A percentile compares a stretch with the other conserved stretches of the same genome.
phyloP scores from a whole-genome alignment of 768 basidiomycete genomes.

The Hysterangium stoloniferum region DNA sequence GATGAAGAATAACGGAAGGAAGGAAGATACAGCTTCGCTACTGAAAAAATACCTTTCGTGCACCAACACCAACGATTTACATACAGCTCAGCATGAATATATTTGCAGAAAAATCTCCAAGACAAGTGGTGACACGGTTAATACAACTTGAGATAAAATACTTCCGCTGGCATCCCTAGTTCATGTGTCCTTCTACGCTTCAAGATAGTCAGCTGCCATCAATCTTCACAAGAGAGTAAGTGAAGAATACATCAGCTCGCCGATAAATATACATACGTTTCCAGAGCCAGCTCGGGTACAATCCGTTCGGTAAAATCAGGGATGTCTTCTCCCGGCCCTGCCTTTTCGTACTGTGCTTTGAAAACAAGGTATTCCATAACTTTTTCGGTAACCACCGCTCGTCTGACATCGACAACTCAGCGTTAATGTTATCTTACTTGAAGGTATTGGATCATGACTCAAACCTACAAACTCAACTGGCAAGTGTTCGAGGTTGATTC shows the following conservation, averaged over 20 bases:
- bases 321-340: slow-evolving; percentile 65
- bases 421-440: slow-evolving; percentile 1
- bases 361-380: slow-evolving; percentile 85
- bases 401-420: slow-evolving; percentile 29
- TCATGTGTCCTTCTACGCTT: too few relatives aligned
- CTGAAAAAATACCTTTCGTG: too few relatives aligned
- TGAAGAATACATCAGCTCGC: background rate
- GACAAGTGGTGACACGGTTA: background rate
- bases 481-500: slow-evolving; percentile 70
- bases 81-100: too few relatives aligned
- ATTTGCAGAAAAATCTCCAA: too few relatives aligned
- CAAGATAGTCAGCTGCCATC: slow-evolving; percentile 29
- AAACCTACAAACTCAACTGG: slow-evolving; percentile 30
- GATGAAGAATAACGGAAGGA: too few relatives aligned
- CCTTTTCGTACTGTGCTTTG: slow-evolving; percentile 71
- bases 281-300: slow-evolving; percentile 79
- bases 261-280: slow-evolving; percentile 54
- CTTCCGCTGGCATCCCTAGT: too few relatives aligned
- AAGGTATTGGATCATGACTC: background rate
- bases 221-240: slow-evolving; percentile 15
- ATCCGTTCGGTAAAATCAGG: slow-evolving; percentile 83
- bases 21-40: too few relatives aligned
- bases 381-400: slow-evolving; percentile 67
- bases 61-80: too few relatives aligned
- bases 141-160: slow-evolving; percentile 7